These are phyloP conservation scores for Pontederia paniculata DNA, from an alignment of 176 grass and related monocot species.

Conservation along the genomic window DNA sequence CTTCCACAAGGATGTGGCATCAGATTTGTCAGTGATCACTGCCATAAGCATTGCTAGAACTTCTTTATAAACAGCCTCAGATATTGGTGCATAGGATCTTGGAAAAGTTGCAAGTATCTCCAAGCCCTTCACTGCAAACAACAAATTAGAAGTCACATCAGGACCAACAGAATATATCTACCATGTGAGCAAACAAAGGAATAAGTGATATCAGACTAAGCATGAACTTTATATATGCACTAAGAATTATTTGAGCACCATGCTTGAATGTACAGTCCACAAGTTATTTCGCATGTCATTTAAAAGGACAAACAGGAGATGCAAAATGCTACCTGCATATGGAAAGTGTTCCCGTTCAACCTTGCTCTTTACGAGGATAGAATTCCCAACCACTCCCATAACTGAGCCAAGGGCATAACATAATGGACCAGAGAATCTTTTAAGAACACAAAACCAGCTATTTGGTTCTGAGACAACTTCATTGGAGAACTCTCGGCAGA, in stretches of 20 bases:
- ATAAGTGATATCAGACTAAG: no score
- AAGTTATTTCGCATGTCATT: constrained; percentile 6
- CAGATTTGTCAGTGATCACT: constrained; percentile 39
- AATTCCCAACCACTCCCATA: constrained; percentile 12
- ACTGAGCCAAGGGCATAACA: constrained; percentile 35
- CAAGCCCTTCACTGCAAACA: constrained; percentile 58
- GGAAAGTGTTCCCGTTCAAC: constrained; percentile 30
- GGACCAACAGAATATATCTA: no score
- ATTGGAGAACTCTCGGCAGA: constrained; percentile 24
- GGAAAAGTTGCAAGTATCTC: constrained; percentile 71
- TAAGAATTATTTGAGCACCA: background rate
- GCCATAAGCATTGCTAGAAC: constrained; percentile 50
- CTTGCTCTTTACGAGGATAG: constrained; percentile 9
- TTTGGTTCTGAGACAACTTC: constrained; percentile 35
- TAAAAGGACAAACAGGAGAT: constrained; percentile 13
- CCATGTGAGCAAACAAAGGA: no score
- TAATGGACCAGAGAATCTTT: constrained; percentile 30
- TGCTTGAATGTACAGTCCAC: background rate
- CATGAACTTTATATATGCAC: no score
- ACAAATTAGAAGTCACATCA: background rate
- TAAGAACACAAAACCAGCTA: constrained; percentile 58
- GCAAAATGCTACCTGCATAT: constrained; percentile 43
- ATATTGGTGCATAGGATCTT: constrained; percentile 38
- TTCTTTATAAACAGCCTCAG: constrained; percentile 39
- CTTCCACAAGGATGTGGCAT: constrained; percentile 52